Evolutionary conservation across 2,329 filamentous ascomycete species (phyloP).

Genomic region (Chrysoporthe austroafricana): DNA sequence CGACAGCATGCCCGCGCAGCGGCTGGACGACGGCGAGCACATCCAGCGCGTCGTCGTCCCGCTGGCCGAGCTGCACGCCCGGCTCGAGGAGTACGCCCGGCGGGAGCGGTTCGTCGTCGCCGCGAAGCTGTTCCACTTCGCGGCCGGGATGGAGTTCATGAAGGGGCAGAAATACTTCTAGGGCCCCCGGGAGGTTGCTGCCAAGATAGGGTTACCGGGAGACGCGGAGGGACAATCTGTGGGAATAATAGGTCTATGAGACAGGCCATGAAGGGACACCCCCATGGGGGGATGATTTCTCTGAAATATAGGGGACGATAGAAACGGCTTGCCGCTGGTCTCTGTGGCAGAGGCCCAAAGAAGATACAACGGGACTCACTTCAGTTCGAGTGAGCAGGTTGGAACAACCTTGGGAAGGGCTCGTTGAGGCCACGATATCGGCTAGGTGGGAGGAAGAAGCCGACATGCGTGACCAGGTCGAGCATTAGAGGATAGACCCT

Average conservation of each 20-base stretch:
- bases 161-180: slow-evolving; percentile 40
- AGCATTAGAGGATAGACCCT: too few relatives aligned
- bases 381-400: too few relatives aligned
- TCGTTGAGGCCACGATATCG: too few relatives aligned
- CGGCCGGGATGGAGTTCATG: slow-evolving; percentile 58
- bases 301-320: neutral
- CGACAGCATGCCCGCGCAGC: slow-evolving; percentile 54
- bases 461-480: too few relatives aligned
- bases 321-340: neutral
- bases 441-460: too few relatives aligned
- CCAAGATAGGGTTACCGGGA: too few relatives aligned
- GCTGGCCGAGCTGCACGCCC: slow-evolving; percentile 58
- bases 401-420: too few relatives aligned
- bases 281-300: neutral
- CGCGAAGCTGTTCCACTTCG: slow-evolving; percentile 65
- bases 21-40: slow-evolving; percentile 63
- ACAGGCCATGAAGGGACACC: too few relatives aligned
- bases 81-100: slow-evolving; percentile 50
- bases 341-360: too few relatives aligned
- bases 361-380: neutral
- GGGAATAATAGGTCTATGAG: neutral
- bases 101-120: slow-evolving; percentile 57
- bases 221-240: too few relatives aligned
- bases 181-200: neutral
- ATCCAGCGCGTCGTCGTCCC: slow-evolving; percentile 65